Percentiles rank a stretch among this genome's conserved stretches.
phyloP scores from a whole-genome alignment of 2,329 filamentous ascomycete genomes.

The Periconia macrospinosa region DNA sequence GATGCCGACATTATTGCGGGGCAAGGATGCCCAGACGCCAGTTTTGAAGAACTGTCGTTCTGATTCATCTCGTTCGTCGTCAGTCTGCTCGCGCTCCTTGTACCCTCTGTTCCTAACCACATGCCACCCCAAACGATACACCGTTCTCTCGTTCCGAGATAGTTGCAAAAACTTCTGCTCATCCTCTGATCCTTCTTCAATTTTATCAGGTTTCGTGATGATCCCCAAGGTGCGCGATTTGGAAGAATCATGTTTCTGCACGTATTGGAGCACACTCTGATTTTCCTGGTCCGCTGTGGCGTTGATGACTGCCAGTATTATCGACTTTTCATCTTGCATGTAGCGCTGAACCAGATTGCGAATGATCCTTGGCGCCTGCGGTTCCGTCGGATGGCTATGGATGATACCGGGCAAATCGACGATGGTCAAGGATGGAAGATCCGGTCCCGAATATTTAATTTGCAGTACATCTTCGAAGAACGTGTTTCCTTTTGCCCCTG shows the following conservation, averaged over 20 bases:
- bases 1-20: conserved; percentile 30
- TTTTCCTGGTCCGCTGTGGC: conserved; percentile 46
- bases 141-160: conserved; percentile 35
- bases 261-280: conserved; percentile 39
- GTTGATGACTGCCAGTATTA: conserved; percentile 51
- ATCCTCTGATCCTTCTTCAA: conserved; percentile 28
- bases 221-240: conserved; percentile 45
- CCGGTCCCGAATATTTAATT: conserved; percentile 33
- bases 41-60: conserved; percentile 27
- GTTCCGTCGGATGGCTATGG: conserved; percentile 49
- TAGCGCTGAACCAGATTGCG: conserved; percentile 49
- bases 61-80: conserved; percentile 24
- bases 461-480: conserved; percentile 32
- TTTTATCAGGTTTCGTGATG: conserved; percentile 48
- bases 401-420: conserved; percentile 62
- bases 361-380: conserved; percentile 50
- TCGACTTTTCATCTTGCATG: conserved; percentile 46
- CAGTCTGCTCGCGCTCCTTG: conserved; percentile 14
- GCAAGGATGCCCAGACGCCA: conserved; percentile 20
- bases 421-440: conserved; percentile 51
- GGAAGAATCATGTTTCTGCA: conserved; percentile 4
- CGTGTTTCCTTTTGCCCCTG: not conserved
- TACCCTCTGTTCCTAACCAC: conserved; percentile 40
- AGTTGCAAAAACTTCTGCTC: conserved; percentile 24
- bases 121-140: conserved; percentile 42